Evolutionary conservation across 1,139 yeast genomes (phyloP).

Genomic region (Suhomyces panamericanus): DNA sequence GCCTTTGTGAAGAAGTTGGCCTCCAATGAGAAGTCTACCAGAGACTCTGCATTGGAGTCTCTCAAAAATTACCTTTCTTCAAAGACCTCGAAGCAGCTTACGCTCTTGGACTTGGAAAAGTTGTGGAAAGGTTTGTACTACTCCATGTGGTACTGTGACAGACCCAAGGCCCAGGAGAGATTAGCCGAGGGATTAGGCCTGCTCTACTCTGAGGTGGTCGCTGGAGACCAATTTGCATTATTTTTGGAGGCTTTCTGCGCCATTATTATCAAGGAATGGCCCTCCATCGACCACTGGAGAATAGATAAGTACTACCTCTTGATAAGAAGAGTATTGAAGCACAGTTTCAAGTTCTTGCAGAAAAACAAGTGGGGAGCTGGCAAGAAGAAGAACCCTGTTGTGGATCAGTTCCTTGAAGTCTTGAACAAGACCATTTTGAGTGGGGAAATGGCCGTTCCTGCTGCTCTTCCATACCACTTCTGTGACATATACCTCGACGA

Average conservation of each 20-base stretch:
- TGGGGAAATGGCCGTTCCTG: slow-evolving; percentile 61
- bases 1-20: slow-evolving; percentile 78
- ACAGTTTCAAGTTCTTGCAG: slow-evolving; percentile 58
- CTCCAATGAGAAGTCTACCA: slow-evolving; percentile 70
- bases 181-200: slow-evolving; percentile 74
- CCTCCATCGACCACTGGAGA: slow-evolving; percentile 78
- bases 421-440: slow-evolving; percentile 45
- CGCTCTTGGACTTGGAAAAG: slow-evolving; percentile 63
- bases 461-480: slow-evolving; percentile 81
- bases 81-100: slow-evolving; percentile 29
- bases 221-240: slow-evolving; percentile 39
- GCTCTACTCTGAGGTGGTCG: slow-evolving; percentile 52
- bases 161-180: slow-evolving; percentile 87
- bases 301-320: slow-evolving; percentile 82
- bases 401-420: slow-evolving; percentile 47
- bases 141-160: slow-evolving; percentile 95
- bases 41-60: slow-evolving; percentile 76
- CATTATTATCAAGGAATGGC: slow-evolving; percentile 82
- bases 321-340: slow-evolving; percentile 73
- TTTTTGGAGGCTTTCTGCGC: slow-evolving; percentile 82
- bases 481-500: slow-evolving; percentile 86
- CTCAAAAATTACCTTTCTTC: slow-evolving; percentile 58
- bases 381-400: slow-evolving; percentile 35
- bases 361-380: slow-evolving; percentile 50
- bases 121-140: slow-evolving; percentile 93